phyloP scores from a whole-genome alignment of 345 rosid species.

The Populus tremula region DNA sequence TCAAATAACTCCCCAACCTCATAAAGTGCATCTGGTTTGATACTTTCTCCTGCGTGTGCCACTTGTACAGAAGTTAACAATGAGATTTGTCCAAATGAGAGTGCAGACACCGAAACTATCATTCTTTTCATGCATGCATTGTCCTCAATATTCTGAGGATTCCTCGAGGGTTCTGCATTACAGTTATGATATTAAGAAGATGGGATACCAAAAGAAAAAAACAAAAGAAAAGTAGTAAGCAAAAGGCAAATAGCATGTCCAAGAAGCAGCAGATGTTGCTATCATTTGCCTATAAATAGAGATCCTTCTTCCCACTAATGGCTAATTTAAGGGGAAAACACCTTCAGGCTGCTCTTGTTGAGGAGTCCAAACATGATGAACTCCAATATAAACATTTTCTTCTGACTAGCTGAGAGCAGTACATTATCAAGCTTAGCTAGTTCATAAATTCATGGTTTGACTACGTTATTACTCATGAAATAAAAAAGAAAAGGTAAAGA shows the following conservation, averaged over 20 bases:
- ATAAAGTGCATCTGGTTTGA: conserved; percentile 46
- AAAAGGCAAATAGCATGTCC: background rate
- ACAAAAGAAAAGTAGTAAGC: background rate
- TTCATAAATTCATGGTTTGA: conserved; percentile 1
- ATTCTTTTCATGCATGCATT: conserved; percentile 40
- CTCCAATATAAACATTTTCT: background rate
- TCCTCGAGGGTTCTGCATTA: conserved; percentile 43
- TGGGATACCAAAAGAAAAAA: background rate
- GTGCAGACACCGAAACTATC: conserved; percentile 32
- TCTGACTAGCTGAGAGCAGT: background rate
- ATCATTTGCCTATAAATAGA: background rate
- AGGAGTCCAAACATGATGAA: conserved; percentile 9
- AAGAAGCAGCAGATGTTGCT: background rate
- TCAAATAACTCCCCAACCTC: conserved; percentile 81
- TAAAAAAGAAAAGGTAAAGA: background rate
- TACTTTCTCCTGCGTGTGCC: conserved; percentile 57
- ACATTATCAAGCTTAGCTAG: background rate
- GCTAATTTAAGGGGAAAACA: conserved; percentile 7
- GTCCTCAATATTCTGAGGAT: conserved; percentile 29
- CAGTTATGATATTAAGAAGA: background rate
- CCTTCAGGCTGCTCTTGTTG: background rate
- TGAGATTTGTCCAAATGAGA: conserved; percentile 48
- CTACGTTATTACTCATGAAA: background rate
- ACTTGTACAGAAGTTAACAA: conserved; percentile 50
- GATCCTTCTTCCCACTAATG: background rate